A percentile compares a stretch with the other conserved stretches of the same genome.
These are phyloP conservation scores for Petunia secreta DNA, from an alignment of 257 asterid species.

Conservation along the genomic window DNA sequence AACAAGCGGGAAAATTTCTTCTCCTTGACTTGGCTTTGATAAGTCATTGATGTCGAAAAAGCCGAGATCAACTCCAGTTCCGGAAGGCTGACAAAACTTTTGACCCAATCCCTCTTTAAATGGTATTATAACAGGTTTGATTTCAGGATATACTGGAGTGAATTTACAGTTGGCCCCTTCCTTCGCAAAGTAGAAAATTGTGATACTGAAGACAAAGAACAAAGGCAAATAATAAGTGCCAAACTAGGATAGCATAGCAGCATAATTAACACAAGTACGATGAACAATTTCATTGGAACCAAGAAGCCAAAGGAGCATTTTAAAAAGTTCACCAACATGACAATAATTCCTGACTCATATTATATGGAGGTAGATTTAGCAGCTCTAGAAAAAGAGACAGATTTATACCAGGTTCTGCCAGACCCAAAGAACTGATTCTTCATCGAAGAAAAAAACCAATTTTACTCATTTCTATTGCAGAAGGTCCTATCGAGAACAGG, in stretches of 20 bases:
- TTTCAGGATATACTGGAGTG: slow-evolving; percentile 73
- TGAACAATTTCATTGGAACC: background rate
- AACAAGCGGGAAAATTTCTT: slow-evolving; percentile 82
- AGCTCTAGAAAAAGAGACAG: background rate
- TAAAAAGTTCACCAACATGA: background rate
- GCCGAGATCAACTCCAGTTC: slow-evolving; percentile 88
- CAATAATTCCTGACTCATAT: background rate
- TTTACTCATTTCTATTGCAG: background rate
- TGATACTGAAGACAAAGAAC: slow-evolving; percentile 57
- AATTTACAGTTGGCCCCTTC: slow-evolving; percentile 67
- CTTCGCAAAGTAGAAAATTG: slow-evolving; percentile 80
- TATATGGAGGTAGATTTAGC: background rate
- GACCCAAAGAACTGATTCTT: background rate
- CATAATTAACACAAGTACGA: background rate
- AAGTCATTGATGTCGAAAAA: slow-evolving; percentile 81
- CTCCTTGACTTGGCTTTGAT: slow-evolving; percentile 67
- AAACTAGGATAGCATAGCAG: background rate
- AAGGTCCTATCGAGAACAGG: background rate
- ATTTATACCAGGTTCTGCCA: background rate
- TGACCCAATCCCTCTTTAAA: slow-evolving; percentile 80
- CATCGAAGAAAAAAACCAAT: background rate
- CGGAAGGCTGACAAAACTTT: slow-evolving; percentile 86
- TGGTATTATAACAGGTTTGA: slow-evolving; percentile 65
- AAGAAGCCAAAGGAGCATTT: background rate
- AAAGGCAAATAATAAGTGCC: slow-evolving; percentile 21